Base-by-base conservation (phyloP, 2,329 filamentous ascomycete species). In the Nothopassalora personata region DNA sequence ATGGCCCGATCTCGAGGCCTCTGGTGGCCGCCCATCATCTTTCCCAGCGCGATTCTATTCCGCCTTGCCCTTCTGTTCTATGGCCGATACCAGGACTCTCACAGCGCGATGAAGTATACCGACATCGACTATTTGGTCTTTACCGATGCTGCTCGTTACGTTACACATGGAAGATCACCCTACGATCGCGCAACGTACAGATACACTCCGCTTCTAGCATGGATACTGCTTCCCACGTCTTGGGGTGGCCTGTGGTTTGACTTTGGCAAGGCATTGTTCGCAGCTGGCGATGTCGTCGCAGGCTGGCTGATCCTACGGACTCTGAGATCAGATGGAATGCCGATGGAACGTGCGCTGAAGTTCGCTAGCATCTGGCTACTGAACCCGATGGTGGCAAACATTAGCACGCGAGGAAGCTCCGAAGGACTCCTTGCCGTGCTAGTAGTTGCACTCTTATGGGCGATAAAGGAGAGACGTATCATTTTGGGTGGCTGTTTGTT, bases 71-170 rank as follows among this genome's bases (percentile, higher is more conserved):
- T 99, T 63, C 83, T 97, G 53, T 72, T 95, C 69, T 97, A 97
- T 74, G 93, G 94, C 59, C 83, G 91, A 61, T 92, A 90, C 80
- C 94, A 99, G 78, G 94, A 99, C 76, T 87, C 90, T 60, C 82
- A 92, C 76, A 95, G 91, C 7, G 87, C 93, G 13, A 78, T 99
- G 71, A 97, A 97, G 77, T 99, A 97, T 79, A 99, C 94, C 54
- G 94, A 99, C 76, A 97, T 99, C 69, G 94, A 99, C 80, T 99
- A 99, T 76, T 86, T 91, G 65, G 94, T 99, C 73, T 99, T 99
- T 80, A 97, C 94, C 52, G 93, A 97, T 74, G 94, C 94, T 28
- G 85, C 94, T 1, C 88, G 89, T 64, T 93, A 89, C 74, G 78
- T 90, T 47, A 77, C 86, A 3, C 78, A 75, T n/a, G 83, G 83